Evolutionary conservation across 2,329 filamentous ascomycete genomes (phyloP), one percentile per base, ranked within the genome.

Genomic region (Fusarium oligoseptatum): DNA sequence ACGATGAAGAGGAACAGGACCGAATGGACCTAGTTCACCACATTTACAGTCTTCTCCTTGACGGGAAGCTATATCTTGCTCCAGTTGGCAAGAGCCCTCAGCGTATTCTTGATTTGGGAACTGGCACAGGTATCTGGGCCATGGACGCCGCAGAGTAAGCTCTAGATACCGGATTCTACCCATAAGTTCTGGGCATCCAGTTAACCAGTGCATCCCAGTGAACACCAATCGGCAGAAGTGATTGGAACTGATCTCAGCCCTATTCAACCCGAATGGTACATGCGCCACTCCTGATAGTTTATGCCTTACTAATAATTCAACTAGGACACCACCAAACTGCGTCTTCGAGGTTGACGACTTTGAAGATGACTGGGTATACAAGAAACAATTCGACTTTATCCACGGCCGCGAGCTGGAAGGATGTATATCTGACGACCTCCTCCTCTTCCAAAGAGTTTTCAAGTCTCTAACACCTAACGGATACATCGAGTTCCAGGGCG

Each of bases 221-320:
- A 76, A 1, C 32, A 74, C 7, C 62, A 73, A n/a, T 76, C 73
- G 0, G 62, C 70, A 14, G 73, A 74, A 34, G 73, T 75, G 6
- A 41, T 76, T 5, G 73, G 73, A 10, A 76, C 73, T 22, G 73
- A 75, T 34, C 45, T 75, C 2, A 75, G 73, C 15, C 73, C 73
- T 3, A 75, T 75, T 0, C 73, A 75, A 8, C 73, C 73, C 41
- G 58, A 69, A 27, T 75, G 73, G 73, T 75, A 48, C 6, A 12
- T 55, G 6, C 3, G 1, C 22, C 17, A 8, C 11, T 12, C 20
- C 3, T 27, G 8, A 39, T 8, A 37, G 15, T 7, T 15, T 11
- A 14, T 24, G 7, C 4, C 2, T n/a, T 8, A 20, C 27, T 55
- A 55, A 55, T 1, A 14, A 3, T 5, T 20, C 12, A 7, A 12